Percentiles rank a stretch among this genome's conserved stretches.
phyloP scores from a whole-genome alignment of 2,329 filamentous ascomycete species.

The Arthroderma sp. region DNA sequence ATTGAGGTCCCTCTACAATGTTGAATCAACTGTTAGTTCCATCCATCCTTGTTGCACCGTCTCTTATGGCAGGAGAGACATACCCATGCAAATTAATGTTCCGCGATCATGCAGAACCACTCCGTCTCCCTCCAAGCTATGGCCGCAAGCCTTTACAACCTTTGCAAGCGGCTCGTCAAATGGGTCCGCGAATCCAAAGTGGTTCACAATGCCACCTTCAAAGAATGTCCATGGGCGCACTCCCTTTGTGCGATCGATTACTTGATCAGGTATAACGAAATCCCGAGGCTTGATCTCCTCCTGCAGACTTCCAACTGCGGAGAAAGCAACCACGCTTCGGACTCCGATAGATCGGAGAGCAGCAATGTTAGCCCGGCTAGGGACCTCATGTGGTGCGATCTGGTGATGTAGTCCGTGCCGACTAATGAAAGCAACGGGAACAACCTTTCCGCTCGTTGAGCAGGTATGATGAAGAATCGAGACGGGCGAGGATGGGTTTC shows the following conservation, averaged over 20 bases:
- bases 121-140: constrained; percentile 66
- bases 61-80: constrained; percentile 17
- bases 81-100: constrained; percentile 83
- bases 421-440: constrained; percentile 75
- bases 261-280: constrained; percentile 90
- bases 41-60: neutral
- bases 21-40: neutral
- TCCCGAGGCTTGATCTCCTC: constrained; percentile 91
- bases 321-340: constrained; percentile 83
- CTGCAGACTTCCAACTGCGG: constrained; percentile 80
- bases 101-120: constrained; percentile 74
- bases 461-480: constrained; percentile 77
- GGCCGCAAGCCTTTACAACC: constrained; percentile 65
- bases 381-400: constrained; percentile 87
- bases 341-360: constrained; percentile 85
- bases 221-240: constrained; percentile 93
- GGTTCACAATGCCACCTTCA: constrained; percentile 65
- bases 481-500: constrained; percentile 61
- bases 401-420: constrained; percentile 85
- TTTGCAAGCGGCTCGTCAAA: constrained; percentile 69
- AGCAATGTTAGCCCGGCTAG: constrained; percentile 90
- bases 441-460: constrained; percentile 47
- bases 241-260: constrained; percentile 95
- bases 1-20: constrained; percentile 77
- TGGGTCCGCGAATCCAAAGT: constrained; percentile 90